Evolutionary conservation across 805 yeast genomes (phyloP).

Genomic region (Kazachstania viticola): DNA sequence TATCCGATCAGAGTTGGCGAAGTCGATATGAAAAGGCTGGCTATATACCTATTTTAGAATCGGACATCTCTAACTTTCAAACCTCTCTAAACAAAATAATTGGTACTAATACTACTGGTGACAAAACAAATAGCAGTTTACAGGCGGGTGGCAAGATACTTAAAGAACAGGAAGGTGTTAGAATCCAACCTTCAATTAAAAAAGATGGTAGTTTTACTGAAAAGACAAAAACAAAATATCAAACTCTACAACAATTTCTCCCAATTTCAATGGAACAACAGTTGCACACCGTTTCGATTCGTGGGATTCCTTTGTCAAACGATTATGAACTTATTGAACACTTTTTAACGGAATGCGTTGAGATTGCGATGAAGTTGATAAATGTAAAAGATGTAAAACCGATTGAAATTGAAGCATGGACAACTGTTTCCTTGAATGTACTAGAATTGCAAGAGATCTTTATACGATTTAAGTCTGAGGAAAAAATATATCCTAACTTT

Average conservation of each 20-base stretch:
- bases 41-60: conserved; percentile 17
- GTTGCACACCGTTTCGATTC: conserved; percentile 14
- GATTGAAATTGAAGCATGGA: conserved; percentile 14
- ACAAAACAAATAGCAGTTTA: neutral
- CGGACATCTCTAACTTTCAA: conserved; percentile 15
- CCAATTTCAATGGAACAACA: conserved; percentile 20
- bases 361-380: conserved; percentile 1
- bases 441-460: conserved; percentile 12
- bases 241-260: conserved; percentile 15
- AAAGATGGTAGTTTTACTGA: neutral
- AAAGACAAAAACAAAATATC: conserved; percentile 4
- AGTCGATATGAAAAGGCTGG: conserved; percentile 16
- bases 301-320: conserved; percentile 8
- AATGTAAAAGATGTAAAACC: no score
- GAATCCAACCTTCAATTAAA: neutral
- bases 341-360: conserved; percentile 3
- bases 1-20: conserved; percentile 13
- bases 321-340: conserved; percentile 7
- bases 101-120: neutral
- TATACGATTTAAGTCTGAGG: conserved; percentile 6
- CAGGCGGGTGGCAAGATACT: no score
- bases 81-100: conserved; percentile 1
- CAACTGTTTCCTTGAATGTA: conserved; percentile 6
- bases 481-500: neutral
- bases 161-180: neutral